Evolutionary conservation across 2,329 filamentous ascomycete species (phyloP), one percentile per base, ranked within the genome.

Genomic region (Akanthomyces dipterigenus): DNA sequence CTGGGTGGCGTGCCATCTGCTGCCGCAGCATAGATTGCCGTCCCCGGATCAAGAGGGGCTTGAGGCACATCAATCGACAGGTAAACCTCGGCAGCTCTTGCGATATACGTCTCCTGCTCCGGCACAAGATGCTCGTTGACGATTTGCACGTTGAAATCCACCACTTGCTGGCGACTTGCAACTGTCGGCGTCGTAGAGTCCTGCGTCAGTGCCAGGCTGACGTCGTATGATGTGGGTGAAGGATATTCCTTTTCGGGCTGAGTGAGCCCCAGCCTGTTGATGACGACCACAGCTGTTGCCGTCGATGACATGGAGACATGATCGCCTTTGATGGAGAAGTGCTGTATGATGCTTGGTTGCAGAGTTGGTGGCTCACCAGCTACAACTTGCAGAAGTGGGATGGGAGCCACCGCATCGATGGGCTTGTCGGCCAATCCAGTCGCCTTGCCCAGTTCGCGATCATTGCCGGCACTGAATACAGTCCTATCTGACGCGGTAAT

Each of bases 201-300:
- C 40, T 60, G 58, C 16, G 38, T 43, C 36, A 60, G 40, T 16
- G 38, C 20, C 18, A 60, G 28, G 7, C 22, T 34, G 20, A 60
- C 58, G 20, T 60, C 58, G 42, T 60, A 60, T 16, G 58, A 60
- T 6, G 58, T 60, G 7, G 58, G 36, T 9, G 34, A 38, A 11
- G 58, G 58, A 34, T 60, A 60, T 40, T 60, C 58, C 40, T 60
- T 48, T 24, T 48, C 22, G 22, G 58, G 58, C 2, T 45, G n/a
- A 12, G 18, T 12, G 5, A 60, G 38, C 9, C 16, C 24, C 9
- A 22, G 26, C n/a, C 58, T 53, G 20, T 60, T 38, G n/a, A 60
- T 60, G 11, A 60, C 36, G 20, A 60, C 45, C 14, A 60, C 50
- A n/a, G 58, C 58, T 5, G 58, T 60, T 9, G 58, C 58, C n/a